Base-by-base conservation (phyloP, 495 filamentous ascomycete genomes). In the Penicillium malachiteum region DNA sequence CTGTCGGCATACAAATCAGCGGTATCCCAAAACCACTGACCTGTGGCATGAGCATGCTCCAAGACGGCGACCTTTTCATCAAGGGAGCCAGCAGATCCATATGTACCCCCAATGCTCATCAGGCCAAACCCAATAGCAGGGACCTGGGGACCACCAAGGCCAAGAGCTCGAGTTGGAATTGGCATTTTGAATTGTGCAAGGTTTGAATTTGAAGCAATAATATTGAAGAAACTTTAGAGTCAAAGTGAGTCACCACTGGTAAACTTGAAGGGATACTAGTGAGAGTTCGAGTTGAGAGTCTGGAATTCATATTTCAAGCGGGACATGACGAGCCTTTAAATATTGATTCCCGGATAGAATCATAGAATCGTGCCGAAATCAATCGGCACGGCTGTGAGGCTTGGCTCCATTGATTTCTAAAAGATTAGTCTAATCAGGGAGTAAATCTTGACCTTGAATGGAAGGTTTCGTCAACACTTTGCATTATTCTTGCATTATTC, bases 11-110 rank as follows among this genome's bases (percentile, higher is more conserved):
- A 77, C 13, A 79, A 54, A 48, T 87, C 81, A 7, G 84, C 77
- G 16, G 71, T 74, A 56, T 87, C 85, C 85, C 85, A 87, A 55
- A 81, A 80, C 0, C 60, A 76, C n/a, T 70, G 64, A 0, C 85
- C 85, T 2, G 82, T 66, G 50, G 82, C 78, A 52, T 78, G 66
- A 0, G 77, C 78, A 11, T 70, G 67, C n/a, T 80, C 78, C 2
- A 80, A 67, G 1, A 79, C 51, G 30, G 5, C 50, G 1, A 68
- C 37, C 7, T 66, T 66, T 5, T 72, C 68, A 9, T 71, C 67
- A 38, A 75, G 71, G 5, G 63, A 50, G 42, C 60, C 68, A 0
- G 71, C 60, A 7, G 62, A 47, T 5, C 83, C 80, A 30, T 86
- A 84, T 39, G 65, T 55, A 31, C 71, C 70, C 16, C 76, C 71